Evolutionary conservation across 2,329 filamentous ascomycete genomes (phyloP).

Genomic region (Penicillium expansum): DNA sequence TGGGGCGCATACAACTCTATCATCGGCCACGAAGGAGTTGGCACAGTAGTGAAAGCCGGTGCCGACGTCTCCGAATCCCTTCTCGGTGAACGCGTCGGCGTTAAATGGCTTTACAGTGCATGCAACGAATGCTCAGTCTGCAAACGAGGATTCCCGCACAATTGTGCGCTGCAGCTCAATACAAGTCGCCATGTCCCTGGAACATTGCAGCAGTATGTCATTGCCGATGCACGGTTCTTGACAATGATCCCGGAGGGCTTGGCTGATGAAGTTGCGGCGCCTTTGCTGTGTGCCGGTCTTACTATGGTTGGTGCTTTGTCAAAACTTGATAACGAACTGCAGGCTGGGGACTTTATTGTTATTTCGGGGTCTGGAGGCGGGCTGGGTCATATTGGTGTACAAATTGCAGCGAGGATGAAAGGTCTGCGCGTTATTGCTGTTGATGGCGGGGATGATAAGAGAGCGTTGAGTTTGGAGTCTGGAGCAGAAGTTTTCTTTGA

Average conservation of each 20-base stretch:
- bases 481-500: constrained; percentile 23
- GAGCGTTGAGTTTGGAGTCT: constrained; percentile 19
- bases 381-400: constrained; percentile 54
- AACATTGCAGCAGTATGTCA: constrained; percentile 27
- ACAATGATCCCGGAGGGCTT: constrained; percentile 18
- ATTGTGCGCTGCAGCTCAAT: constrained; percentile 24
- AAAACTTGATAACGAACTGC: constrained; percentile 18
- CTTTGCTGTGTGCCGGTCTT: constrained; percentile 20
- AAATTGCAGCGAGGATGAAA: constrained; percentile 54
- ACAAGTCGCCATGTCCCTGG: constrained; percentile 26
- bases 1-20: constrained; percentile 26
- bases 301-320: constrained; percentile 23
- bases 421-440: constrained; percentile 56
- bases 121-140: constrained; percentile 24
- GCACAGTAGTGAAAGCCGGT: constrained; percentile 19
- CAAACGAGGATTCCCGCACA: constrained; percentile 16
- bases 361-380: constrained; percentile 53
- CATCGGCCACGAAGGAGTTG: constrained; percentile 29
- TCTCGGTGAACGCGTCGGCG: constrained; percentile 19
- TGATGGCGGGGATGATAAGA: constrained; percentile 20
- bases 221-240: constrained; percentile 25
- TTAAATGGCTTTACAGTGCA: constrained; percentile 29
- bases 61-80: constrained; percentile 11
- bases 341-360: constrained; percentile 38
- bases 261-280: constrained; percentile 18